These are phyloP conservation scores for Euphorbia pulcherrima DNA, from an alignment of 345 rosid species.

Conservation along the genomic window DNA sequence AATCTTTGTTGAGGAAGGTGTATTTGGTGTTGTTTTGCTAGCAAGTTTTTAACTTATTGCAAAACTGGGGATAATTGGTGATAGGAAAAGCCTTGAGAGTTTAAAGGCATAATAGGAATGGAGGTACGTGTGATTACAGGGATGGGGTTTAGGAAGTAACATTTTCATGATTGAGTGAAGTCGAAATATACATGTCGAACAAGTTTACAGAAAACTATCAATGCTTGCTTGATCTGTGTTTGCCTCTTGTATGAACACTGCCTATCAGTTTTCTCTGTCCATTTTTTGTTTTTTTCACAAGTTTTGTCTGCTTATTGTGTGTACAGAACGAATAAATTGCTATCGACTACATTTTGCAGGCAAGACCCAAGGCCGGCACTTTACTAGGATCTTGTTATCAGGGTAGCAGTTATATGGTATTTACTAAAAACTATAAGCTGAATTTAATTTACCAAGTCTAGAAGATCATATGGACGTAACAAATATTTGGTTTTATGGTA, in stretches of 20 bases:
- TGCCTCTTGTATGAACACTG: not conserved
- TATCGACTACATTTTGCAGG: constrained; percentile 17
- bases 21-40: no score
- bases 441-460: not conserved
- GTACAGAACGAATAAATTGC: not conserved
- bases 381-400: not conserved
- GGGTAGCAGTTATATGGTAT: not conserved
- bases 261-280: not conserved
- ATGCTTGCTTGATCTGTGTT: not conserved
- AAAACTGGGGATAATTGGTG: no score
- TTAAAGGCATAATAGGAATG: no score
- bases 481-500: not conserved
- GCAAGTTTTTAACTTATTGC: no score
- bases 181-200: not conserved
- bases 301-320: not conserved
- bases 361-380: not conserved
- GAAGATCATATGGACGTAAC: not conserved
- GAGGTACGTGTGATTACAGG: not conserved
- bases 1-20: no score
- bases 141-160: not conserved
- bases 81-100: no score
- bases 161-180: not conserved
- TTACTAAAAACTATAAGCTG: not conserved
- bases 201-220: not conserved
- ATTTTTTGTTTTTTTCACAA: not conserved